phyloP scores from a whole-genome alignment of 345 rosid species.

The Camelina hispida region DNA sequence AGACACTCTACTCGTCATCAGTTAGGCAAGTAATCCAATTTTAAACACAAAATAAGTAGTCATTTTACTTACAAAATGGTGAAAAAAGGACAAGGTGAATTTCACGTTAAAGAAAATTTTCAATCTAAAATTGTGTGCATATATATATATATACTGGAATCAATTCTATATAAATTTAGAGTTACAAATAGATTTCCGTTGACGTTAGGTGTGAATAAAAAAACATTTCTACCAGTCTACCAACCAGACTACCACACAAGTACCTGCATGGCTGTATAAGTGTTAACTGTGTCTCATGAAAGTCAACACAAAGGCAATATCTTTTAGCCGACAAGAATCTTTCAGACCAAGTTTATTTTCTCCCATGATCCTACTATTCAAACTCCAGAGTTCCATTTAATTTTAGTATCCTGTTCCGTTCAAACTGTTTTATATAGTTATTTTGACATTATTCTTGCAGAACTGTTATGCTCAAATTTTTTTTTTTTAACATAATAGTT shows the following conservation, averaged over 20 bases:
- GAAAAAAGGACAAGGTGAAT: no score
- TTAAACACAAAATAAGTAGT: background rate
- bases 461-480: background rate
- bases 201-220: background rate
- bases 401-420: background rate
- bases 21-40: background rate
- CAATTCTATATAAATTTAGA: background rate
- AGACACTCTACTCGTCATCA: no score
- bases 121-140: background rate
- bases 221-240: background rate
- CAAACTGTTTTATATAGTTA: background rate
- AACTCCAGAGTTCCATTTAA: background rate
- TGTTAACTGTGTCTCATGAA: background rate
- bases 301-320: background rate
- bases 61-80: background rate
- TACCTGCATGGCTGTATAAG: background rate
- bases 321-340: constrained; percentile 7
- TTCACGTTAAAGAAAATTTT: no score
- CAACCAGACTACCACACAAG: no score
- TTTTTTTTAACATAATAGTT: background rate
- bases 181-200: background rate
- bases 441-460: background rate
- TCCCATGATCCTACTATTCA: background rate
- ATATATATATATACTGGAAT: background rate
- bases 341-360: background rate